These are phyloP conservation scores for Dioscorea dumetorum DNA, from an alignment of 106 monocot genomes.

Conservation along the genomic window DNA sequence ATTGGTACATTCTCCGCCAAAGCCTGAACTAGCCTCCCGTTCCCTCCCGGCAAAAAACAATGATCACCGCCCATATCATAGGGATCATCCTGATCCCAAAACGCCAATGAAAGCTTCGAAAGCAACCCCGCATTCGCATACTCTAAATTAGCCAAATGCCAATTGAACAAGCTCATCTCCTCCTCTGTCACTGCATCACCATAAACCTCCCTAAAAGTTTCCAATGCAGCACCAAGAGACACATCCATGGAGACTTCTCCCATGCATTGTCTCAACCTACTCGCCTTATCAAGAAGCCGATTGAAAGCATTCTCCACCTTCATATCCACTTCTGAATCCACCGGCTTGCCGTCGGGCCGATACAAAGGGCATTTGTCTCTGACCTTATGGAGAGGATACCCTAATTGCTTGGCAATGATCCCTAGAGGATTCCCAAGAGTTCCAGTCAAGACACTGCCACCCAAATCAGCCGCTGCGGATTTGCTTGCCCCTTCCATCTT, in stretches of 20 bases:
- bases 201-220: constrained; percentile 75
- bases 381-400: constrained; percentile 59
- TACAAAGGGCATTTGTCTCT: constrained; percentile 94
- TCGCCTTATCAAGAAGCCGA: constrained; percentile 72
- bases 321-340: constrained; percentile 54
- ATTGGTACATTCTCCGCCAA: constrained; percentile 81
- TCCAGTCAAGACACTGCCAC: constrained; percentile 85
- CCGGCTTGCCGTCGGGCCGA: constrained; percentile 55
- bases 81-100: constrained; percentile 99
- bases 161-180: constrained; percentile 87
- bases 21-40: constrained; percentile 83
- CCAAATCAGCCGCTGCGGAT: constrained; percentile 70
- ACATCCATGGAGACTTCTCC: constrained; percentile 88
- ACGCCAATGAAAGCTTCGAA: constrained; percentile 83
- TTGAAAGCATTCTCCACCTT: constrained; percentile 92
- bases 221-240: constrained; percentile 83
- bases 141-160: constrained; percentile 97
- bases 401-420: constrained; percentile 78
- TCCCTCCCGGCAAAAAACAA: constrained; percentile 94
- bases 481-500: constrained; percentile 60
- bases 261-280: constrained; percentile 75
- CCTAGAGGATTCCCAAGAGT: constrained; percentile 83
- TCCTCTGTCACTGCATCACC: constrained; percentile 65
- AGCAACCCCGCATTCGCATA: constrained; percentile 98
- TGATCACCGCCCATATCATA: constrained; percentile 99